Evolutionary conservation across 2,329 filamentous ascomycete genomes (phyloP), one percentile per base, ranked within the genome.

Genomic region (Ophiostoma ulmi): DNA sequence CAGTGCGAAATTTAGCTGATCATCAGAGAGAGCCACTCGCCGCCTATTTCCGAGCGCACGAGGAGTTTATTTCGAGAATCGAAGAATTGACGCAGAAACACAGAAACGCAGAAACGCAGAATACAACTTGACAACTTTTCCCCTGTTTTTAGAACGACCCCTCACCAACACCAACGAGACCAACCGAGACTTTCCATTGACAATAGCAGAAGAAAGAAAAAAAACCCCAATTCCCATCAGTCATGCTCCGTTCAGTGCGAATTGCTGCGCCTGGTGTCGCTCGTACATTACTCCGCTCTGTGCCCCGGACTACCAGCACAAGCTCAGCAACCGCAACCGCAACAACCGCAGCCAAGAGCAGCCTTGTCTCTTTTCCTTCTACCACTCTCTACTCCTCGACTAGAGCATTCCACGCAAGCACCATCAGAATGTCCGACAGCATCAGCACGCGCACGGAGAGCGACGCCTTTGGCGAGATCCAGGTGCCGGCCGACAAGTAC

Each of bases 391-490:
- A 17, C 20, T 3, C 69, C 48, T 63, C 55, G 31, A 67, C 69
- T 22, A 36, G 61, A 36, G 31, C 35, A 35, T 72, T 73, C 69
- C 70, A 72, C 72, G 71, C 73, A 14, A 73, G 67, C 71, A 71
- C 72, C 4, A 35, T 38, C 26, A 83, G 75, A 80, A 77, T 74
- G 73, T 68, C 71, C 26, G 55, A 61, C 55, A 64, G 61, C 61
- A 64, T 35, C 61, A 38, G 14, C 61, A 91, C 89, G 75, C 89
- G 95, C 82, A 92, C 90, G 78, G 95, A 99, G 84, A 95, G 88
- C 82, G 95, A 99, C 85, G 95, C 95, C 82, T 98, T 98, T 85
- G 95, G 95, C 83, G 93, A 97, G 84, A 88, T 99, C 80, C 89
- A 97, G 85, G 94, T 98, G 76, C 87, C 91, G 61, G 86, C 87